Evolutionary conservation across 495 filamentous ascomycete species (phyloP).

Genomic region (Daldinia caldariorum): DNA sequence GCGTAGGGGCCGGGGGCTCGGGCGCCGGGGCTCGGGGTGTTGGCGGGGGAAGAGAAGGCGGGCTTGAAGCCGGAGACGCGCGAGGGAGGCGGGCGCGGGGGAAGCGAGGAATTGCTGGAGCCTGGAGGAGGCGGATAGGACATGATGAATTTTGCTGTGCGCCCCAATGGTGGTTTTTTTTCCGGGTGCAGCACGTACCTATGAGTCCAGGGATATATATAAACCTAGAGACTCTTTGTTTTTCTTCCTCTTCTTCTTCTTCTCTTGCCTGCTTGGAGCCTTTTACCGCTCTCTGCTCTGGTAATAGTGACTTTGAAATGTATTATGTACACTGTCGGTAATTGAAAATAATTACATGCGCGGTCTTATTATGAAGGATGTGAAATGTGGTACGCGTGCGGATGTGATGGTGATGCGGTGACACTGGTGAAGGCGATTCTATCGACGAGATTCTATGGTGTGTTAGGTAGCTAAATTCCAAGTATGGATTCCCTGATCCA

Average conservation of each 20-base stretch:
- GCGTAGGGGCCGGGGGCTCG: slow-evolving; percentile 43
- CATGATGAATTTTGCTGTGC: slow-evolving; percentile 84
- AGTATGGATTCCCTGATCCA: background rate
- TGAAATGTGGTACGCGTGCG: background rate
- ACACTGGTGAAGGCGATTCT: background rate
- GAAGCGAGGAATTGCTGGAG: slow-evolving; percentile 74
- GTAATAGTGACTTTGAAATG: slow-evolving; percentile 8
- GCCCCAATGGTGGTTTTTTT: slow-evolving; percentile 39
- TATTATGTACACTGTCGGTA: no score
- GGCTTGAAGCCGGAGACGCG: slow-evolving; percentile 68
- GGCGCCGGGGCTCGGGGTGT: slow-evolving; percentile 47
- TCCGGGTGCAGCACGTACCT: slow-evolving; percentile 60
- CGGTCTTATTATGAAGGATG: background rate
- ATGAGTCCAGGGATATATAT: slow-evolving; percentile 46
- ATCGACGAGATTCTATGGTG: slow-evolving; percentile 14
- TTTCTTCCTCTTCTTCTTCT: background rate
- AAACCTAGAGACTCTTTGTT: slow-evolving; percentile 31
- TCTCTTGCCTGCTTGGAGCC: background rate
- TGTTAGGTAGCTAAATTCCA: slow-evolving; percentile 2
- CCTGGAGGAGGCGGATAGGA: slow-evolving; percentile 93
- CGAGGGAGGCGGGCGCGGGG: slow-evolving; percentile 81
- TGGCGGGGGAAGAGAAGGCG: slow-evolving; percentile 59
- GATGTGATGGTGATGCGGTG: background rate
- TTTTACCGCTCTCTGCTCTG: background rate
- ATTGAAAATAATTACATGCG: background rate